Percentiles rank a stretch among this genome's conserved stretches.
Evolutionary conservation across 345 rosid genomes (phyloP).

Genomic region (Excoecaria cochinchinensis): DNA sequence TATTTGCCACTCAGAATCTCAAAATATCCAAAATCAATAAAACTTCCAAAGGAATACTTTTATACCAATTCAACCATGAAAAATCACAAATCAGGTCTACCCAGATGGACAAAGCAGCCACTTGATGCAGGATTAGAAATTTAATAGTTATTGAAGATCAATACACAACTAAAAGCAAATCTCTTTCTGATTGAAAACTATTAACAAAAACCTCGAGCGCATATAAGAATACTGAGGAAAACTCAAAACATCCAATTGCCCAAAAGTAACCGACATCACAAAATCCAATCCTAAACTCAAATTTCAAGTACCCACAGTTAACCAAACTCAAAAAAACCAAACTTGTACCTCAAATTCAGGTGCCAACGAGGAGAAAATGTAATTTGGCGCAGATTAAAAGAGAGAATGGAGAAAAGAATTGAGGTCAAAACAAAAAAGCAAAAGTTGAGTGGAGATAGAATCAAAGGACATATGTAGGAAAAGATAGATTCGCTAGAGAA

Average conservation of each 20-base stretch:
- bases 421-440: background rate
- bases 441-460: constrained; percentile 19
- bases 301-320: background rate
- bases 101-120: constrained; percentile 10
- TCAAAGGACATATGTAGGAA: constrained; percentile 11
- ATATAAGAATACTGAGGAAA: background rate
- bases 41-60: too few species aligned
- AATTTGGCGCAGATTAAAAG: background rate
- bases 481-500: constrained; percentile 29
- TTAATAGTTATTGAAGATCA: constrained; percentile 7
- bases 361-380: constrained; percentile 2
- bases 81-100: background rate
- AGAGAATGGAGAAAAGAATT: background rate
- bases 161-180: constrained; percentile 27
- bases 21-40: too few species aligned
- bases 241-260: background rate
- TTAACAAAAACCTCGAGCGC: constrained; percentile 17
- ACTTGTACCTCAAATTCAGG: constrained; percentile 23
- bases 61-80: constrained; percentile 14
- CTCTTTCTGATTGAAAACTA: constrained; percentile 13
- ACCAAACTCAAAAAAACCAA: constrained; percentile 14
- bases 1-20: background rate
- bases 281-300: constrained; percentile 13
- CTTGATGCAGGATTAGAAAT: background rate
- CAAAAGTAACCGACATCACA: background rate